Base-by-base conservation (phyloP, 352 stramenopile genomes). In the Thraustochytrium sp. region DNA sequence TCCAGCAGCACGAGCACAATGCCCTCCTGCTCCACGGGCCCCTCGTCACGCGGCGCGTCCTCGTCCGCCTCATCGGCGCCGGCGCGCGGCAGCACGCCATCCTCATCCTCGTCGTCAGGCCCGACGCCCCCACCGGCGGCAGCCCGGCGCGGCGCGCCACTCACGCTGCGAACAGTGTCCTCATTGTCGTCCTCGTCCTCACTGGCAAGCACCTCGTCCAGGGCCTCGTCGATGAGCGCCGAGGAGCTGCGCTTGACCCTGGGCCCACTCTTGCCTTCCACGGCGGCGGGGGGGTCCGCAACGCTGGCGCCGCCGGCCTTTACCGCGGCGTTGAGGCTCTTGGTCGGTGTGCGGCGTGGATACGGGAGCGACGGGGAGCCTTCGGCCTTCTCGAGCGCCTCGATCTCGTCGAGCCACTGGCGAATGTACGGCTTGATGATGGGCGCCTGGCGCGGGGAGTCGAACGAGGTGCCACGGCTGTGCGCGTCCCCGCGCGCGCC, bases 141-240 rank as follows among this genome's bases (percentile, higher is more conserved):
- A n/a, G n/a, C n/a, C n/a, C n/a, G n/a, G n/a, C n/a, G n/a, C n/a
- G n/a, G n/a, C n/a, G n/a, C n/a, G n/a, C n/a, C n/a, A n/a, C n/a
- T n/a, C n/a, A n/a, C n/a, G n/a, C n/a, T 49, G 40, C 36, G 36
- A 46, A 26, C 59, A 31, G 13, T 26, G 11, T 34, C 38, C 16
- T 11, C 48, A 13, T 46, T 13, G 8, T 80, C 68, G 8, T 64
- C 68, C 8, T 63, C 68, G 37, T 16, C 34, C 34, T 80, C 68
- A 72, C 44, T 31, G 11, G 68, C 68, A n/a, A 80, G 53, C 34
- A 80, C 40, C 23, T 80, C 68, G 31, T 80, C 68, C 36, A 80
- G 68, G 5, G 40, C 68, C 38, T 68, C 48, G 42, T 80, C 68
- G 13, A 55, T 37, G n/a, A 80, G 21, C 5, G 31, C n/a, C 37